A percentile compares a stretch with the other conserved stretches of the same genome.
Conservation (phyloP, 495 filamentous ascomycete species). For the Xylaria cubensis region DNA sequence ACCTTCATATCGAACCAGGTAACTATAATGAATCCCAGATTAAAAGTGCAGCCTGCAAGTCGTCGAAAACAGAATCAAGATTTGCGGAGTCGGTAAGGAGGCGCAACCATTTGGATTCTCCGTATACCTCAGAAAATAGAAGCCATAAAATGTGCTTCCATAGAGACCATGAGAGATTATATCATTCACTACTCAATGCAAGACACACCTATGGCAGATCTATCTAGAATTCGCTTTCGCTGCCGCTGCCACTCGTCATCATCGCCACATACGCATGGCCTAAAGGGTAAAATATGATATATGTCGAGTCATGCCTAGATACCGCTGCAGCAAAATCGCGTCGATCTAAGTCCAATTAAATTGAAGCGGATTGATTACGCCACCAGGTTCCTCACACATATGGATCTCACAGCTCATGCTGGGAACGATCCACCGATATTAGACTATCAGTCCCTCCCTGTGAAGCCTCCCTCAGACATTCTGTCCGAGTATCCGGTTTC, state of each 20-base stretch:
- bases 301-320: background rate
- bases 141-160: background rate
- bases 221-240: conserved; percentile 4
- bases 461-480: background rate
- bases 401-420: background rate
- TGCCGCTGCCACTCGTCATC: background rate
- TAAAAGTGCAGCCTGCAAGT: background rate
- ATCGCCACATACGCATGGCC: background rate
- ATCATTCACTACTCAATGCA: background rate
- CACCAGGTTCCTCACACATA: background rate
- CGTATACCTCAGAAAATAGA: background rate
- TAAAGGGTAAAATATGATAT: background rate
- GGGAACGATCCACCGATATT: background rate
- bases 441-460: background rate
- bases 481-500: background rate
- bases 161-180: background rate
- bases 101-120: background rate
- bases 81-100: no score
- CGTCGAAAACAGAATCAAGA: background rate
- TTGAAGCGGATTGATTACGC: background rate
- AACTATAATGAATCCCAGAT: background rate
- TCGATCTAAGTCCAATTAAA: background rate
- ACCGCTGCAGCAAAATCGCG: background rate
- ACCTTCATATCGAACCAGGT: background rate
- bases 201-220: conserved; percentile 4